Percentiles rank a stretch among this genome's conserved stretches.
Evolutionary conservation across 495 filamentous ascomycete genomes (phyloP).

Genomic region (Neurospora sp.): DNA sequence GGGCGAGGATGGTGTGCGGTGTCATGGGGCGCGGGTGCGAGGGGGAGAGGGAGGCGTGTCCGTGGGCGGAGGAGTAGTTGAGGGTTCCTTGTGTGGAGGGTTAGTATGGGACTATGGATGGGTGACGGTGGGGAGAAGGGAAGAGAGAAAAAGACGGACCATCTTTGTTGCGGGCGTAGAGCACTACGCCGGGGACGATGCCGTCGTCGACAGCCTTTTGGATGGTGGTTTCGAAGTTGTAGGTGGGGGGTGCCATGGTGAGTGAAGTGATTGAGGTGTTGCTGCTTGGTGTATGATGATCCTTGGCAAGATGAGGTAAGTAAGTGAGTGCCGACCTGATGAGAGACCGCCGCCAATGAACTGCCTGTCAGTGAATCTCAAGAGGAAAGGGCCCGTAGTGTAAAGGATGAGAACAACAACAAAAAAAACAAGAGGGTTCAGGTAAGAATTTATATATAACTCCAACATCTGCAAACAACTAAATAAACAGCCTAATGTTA

Average conservation of each 20-base stretch:
- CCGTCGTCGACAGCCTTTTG: conserved; percentile 13
- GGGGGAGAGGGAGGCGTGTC: conserved; percentile 7
- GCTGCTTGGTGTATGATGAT: neutral
- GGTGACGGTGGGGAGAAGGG: neutral
- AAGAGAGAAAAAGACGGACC: conserved; percentile 5
- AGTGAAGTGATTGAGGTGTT: neutral
- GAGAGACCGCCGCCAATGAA: neutral
- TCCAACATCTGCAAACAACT: neutral
- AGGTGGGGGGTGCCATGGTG: neutral
- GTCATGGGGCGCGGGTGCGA: neutral
- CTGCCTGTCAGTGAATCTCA: neutral
- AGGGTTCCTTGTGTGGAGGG: conserved; percentile 13
- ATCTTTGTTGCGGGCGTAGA: conserved; percentile 15
- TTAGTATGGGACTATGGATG: neutral
- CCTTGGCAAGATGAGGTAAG: neutral
- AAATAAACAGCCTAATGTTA: neutral
- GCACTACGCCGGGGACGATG: conserved; percentile 15
- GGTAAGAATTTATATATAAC: neutral
- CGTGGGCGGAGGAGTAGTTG: conserved; percentile 13
- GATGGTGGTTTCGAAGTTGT: conserved; percentile 13
- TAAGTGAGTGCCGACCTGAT: neutral
- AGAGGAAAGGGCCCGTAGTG: neutral
- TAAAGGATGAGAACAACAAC: neutral
- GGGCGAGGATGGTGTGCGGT: conserved; percentile 16
- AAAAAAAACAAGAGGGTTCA: neutral